Evolutionary conservation across 31 red algal species (phyloP).

Genomic region (Bonnemaisonia californica): DNA sequence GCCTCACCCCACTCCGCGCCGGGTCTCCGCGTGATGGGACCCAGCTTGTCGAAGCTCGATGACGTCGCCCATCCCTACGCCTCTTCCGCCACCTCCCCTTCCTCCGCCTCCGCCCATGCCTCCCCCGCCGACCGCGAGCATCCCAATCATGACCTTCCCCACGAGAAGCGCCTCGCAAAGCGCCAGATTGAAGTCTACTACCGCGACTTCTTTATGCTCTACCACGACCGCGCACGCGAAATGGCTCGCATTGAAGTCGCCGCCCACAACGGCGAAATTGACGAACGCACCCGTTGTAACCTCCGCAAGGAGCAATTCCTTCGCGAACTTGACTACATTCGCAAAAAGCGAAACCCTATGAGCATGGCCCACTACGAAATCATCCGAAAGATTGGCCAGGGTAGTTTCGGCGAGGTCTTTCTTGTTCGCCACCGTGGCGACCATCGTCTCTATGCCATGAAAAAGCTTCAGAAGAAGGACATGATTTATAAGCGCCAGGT

Average conservation of each 20-base stretch:
- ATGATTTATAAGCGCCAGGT: slow-evolving; percentile 92
- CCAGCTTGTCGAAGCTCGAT: slow-evolving; percentile 34
- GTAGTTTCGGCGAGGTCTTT: slow-evolving; percentile 92
- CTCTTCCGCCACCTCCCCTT: slow-evolving; percentile 14
- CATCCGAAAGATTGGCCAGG: slow-evolving; percentile 88
- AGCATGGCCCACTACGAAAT: slow-evolving; percentile 81
- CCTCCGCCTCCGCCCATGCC: background rate
- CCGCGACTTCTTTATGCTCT: slow-evolving; percentile 68
- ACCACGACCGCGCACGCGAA: slow-evolving; percentile 55
- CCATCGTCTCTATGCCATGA: slow-evolving; percentile 87
- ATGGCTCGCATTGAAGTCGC: slow-evolving; percentile 62
- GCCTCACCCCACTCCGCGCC: background rate
- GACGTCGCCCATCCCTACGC: slow-evolving; percentile 9
- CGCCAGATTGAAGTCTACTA: slow-evolving; percentile 95
- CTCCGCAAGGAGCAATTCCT: slow-evolving; percentile 69
- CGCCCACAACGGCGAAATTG: slow-evolving; percentile 42
- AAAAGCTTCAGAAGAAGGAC: slow-evolving; percentile 88
- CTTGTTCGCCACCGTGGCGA: slow-evolving; percentile 81
- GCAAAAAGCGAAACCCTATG: slow-evolving; percentile 70
- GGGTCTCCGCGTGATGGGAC: slow-evolving; percentile 33
- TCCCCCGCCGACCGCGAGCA: background rate
- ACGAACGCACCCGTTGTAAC: slow-evolving; percentile 44
- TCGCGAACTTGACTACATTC: slow-evolving; percentile 76
- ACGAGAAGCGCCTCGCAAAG: slow-evolving; percentile 84
- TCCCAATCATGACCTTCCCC: slow-evolving; percentile 53